Percentiles rank a stretch among this genome's conserved stretches.
Conservation (phyloP, 2,329 filamentous ascomycete species). For the Ascochyta lentis region DNA sequence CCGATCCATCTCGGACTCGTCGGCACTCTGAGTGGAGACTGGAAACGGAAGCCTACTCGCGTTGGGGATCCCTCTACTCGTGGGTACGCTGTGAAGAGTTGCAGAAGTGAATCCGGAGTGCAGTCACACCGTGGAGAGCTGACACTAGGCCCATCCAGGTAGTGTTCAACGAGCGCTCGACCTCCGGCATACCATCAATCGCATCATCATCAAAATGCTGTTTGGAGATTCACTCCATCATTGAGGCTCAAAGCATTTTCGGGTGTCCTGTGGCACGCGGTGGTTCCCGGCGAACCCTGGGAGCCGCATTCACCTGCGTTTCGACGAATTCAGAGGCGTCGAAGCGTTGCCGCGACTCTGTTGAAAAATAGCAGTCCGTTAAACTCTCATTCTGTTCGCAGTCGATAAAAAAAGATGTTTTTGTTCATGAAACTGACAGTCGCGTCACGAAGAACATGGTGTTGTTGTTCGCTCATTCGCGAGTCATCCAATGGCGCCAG, state of each 20-base stretch:
- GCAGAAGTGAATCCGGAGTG: not conserved
- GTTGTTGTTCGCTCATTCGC: constrained; percentile 23
- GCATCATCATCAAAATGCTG: constrained; percentile 9
- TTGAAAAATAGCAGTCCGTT: constrained; percentile 14
- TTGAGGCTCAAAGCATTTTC: constrained; percentile 4
- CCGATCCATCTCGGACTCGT: constrained; percentile 28
- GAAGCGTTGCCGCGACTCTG: not conserved
- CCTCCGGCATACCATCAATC: not conserved
- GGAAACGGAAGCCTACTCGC: constrained; percentile 7
- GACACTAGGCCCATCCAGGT: constrained; percentile 1
- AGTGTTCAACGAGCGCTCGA: not conserved
- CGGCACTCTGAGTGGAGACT: constrained; percentile 10
- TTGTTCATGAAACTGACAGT: constrained; percentile 21
- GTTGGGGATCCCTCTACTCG: constrained; percentile 29
- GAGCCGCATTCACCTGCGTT: not conserved
- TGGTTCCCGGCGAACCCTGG: not conserved
- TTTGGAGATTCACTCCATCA: not conserved
- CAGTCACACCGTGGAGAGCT: not conserved
- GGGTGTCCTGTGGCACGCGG: not conserved
- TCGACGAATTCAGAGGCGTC: not conserved
- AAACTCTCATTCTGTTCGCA: constrained; percentile 5
- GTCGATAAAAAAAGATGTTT: constrained; percentile 23
- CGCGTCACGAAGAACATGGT: constrained; percentile 25
- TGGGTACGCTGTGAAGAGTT: not conserved
- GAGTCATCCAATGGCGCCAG: constrained; percentile 25